Base-by-base conservation (phyloP, 768 basidiomycete species). In the Mycena rosella region DNA sequence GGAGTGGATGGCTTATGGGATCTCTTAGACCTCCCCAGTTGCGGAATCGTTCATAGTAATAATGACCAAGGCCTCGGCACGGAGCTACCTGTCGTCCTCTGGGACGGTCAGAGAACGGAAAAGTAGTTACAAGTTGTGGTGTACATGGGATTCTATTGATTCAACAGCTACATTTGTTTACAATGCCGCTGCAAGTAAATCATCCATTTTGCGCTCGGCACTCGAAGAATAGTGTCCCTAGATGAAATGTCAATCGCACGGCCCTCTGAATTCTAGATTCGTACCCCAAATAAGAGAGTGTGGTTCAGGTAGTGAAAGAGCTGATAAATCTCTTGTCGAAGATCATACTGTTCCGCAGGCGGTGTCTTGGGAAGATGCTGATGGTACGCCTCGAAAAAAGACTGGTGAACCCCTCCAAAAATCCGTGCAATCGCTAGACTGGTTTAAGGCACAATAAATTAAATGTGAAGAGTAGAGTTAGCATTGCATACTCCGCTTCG, bases 261-360 rank as follows among this genome's bases (percentile, higher is more conserved):
- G n/a, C n/a, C n/a, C n/a, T n/a, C n/a, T 40, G 38, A 40, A 15
- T 40, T 18, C 17, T 6, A 22, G 52, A 27, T 27, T 27, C 11
- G 81, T 74, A 93, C 93, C 65, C 91, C 91, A 73, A 94, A 94
- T 6, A 95, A 75, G 6, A 92, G 79, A 0, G 93, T 92, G 73
- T 95, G 93, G 72, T 95, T 95, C 69, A 94, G 79, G 73, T 93
- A 93, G 77, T 95, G 93, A 69, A 91, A 95, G 29, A 94, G 78
- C 76, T 93, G 87, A 70, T 95, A 94, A n/a, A 94, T 77, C 56
- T 91, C 86, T 34, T 78, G 84, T 36, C 93, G 85, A 40, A 89
- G 81, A 30, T 83, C 82, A 73, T 92, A 94, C 73, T 94, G 85
- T 5, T 85, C 84, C 5, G 82, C 82, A 7, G 93, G 93, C 36